Percentiles rank a stretch among this genome's conserved stretches.
Conservation (phyloP, 257 asterid genomes). For the Solanum virginianum region DNA sequence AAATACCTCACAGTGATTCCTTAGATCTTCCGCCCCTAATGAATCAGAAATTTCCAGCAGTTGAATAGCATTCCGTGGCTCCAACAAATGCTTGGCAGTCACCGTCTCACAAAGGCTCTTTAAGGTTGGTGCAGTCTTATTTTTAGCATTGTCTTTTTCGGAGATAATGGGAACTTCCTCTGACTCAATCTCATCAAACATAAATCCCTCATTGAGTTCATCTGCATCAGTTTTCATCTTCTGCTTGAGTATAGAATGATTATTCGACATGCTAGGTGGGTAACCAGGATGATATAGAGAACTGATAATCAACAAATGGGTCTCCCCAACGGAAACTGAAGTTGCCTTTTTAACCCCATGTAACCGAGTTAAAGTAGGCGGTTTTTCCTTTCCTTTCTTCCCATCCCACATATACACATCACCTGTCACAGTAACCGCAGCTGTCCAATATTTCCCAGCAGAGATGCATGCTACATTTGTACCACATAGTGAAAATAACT, state of each 20-base stretch:
- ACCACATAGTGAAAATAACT: conserved; percentile 68
- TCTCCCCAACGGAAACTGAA: conserved; percentile 89
- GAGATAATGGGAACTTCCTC: conserved; percentile 17
- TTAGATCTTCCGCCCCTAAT: conserved; percentile 70
- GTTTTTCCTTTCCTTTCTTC: conserved; percentile 45
- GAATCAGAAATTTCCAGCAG: conserved; percentile 88
- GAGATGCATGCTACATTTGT: conserved; percentile 54
- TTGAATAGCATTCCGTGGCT: conserved; percentile 78
- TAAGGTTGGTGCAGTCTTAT: conserved; percentile 48
- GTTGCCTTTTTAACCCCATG: conserved; percentile 94
- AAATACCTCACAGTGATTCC: conserved; percentile 63
- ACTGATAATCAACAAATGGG: conserved; percentile 64
- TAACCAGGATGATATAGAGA: conserved; percentile 83
- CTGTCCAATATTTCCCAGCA: conserved; percentile 95
- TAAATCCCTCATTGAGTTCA: conserved; percentile 52
- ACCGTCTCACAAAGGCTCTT: conserved; percentile 75
- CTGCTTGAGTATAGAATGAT: conserved; percentile 13
- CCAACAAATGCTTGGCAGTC: conserved; percentile 80
- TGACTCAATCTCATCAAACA: conserved; percentile 53
- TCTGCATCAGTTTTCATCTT: conserved; percentile 30
- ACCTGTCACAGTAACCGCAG: conserved; percentile 79
- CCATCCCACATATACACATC: conserved; percentile 93
- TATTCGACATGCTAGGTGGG: conserved; percentile 15
- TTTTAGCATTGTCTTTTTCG: conserved; percentile 23
- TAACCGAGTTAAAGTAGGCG: conserved; percentile 51